Evolutionary conservation across 306 rosid species (phyloP).

Genomic region (Senna tora): DNA sequence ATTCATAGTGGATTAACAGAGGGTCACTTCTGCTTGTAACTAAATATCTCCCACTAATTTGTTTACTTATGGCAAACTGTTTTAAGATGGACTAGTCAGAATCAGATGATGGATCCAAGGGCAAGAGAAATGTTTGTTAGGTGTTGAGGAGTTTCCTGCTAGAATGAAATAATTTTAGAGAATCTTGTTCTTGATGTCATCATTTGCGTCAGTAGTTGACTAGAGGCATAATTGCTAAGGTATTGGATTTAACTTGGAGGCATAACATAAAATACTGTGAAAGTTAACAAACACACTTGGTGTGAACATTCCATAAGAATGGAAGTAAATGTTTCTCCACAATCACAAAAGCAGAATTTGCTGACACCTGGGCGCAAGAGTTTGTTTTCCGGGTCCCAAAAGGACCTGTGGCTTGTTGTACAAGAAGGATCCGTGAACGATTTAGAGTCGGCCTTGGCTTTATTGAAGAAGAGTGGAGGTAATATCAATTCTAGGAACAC

Average conservation of each 20-base stretch:
- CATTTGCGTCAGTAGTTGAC: background rate
- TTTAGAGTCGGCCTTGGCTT: constrained; percentile 69
- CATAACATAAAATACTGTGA: background rate
- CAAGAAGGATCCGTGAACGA: constrained; percentile 74
- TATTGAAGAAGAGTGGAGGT: constrained; percentile 76
- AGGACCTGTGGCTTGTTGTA: constrained; percentile 75
- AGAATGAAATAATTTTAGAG: constrained; percentile 20
- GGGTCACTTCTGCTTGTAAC: constrained; percentile 15
- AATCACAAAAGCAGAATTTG: constrained; percentile 62
- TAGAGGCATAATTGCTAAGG: background rate
- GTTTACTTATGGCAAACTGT: constrained; percentile 17
- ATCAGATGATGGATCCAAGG: constrained; percentile 36
- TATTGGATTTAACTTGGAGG: background rate
- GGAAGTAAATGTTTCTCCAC: constrained; percentile 51
- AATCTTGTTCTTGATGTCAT: constrained; percentile 36
- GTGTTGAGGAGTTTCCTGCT: constrained; percentile 22
- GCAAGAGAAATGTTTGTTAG: constrained; percentile 18
- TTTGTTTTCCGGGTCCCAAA: constrained; percentile 47
- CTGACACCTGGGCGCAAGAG: constrained; percentile 58
- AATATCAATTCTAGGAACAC: constrained; percentile 78
- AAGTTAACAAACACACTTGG: background rate
- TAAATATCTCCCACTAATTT: constrained; percentile 20
- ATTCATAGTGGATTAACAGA: constrained; percentile 37
- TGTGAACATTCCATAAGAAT: constrained; percentile 29
- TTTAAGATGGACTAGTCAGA: constrained; percentile 44